Base-by-base conservation (phyloP, 2,329 filamentous ascomycete genomes). In the Claviceps sp. region DNA sequence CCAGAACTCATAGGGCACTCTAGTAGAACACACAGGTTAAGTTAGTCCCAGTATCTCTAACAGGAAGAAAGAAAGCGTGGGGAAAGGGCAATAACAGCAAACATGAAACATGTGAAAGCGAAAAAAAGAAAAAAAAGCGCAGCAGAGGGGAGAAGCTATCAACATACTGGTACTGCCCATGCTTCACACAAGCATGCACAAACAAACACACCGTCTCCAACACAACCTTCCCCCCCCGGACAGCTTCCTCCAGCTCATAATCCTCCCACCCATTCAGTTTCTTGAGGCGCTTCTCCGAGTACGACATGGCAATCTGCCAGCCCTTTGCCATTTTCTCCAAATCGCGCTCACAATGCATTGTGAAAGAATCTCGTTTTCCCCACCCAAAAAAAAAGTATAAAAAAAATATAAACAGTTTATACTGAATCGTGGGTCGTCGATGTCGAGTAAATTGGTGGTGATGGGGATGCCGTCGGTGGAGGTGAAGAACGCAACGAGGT, bases 141-240 rank as follows among this genome's bases (percentile, higher is more conserved):
- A 26, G 14, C 2, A 14, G 20, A 44, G 9, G 7, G 13, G n/a
- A 14, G 5, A 44, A n/a, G 24, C 11, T 2, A 34, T n/a, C 18
- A 37, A 37, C 62, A 40, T 56, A 70, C 68, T 60, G 61, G 57
- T 64, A 70, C 47, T 70, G 67, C 8, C 63, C 66, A 7, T 56
- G 60, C 57, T 65, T 70, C 48, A 70, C 55, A 43, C 66, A 68
- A 24, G 66, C 62, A 50, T 70, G 67, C 24, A 70, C 60, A 50
- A 70, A 70, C n/a, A 70, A 54, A 45, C 68, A 70, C 14, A 67
- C 59, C 7, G 67, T 70, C 58, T 70, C 68, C 37, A 70, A 57
- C 13, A 70, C 61, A 22, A 70, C 52, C 9, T 56, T 58, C 4
- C 67, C 67, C 30, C 67, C 62, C 8, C 61, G 58, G 45, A 61